Evolutionary conservation across 1,139 yeast species (phyloP), one percentile per base, ranked within the genome.

Genomic region (Hyphopichia burtonii): DNA sequence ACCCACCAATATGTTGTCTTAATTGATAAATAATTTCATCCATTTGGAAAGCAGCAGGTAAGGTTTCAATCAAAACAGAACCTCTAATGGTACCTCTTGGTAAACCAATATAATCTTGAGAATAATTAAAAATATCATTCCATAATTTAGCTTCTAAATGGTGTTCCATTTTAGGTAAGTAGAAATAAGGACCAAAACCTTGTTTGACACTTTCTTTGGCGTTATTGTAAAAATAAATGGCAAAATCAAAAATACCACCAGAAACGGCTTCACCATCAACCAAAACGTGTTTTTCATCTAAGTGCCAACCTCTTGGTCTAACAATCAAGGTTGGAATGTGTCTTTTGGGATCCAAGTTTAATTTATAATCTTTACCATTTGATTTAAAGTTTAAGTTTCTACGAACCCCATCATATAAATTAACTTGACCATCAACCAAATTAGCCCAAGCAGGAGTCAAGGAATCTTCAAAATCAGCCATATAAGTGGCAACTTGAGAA

Each of bases 391-490:
- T 68, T 57, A 85, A 74, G 58, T 82, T 76, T 56, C 82, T 77
- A 66, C 93, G 77, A 41, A 84, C 78, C 32, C 90, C 97, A 61
- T 93, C 98, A 68, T 82, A 90, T 58, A 93, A 74, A 67, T 93
- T 91, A 52, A 86, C 89, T 71, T 93, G 99, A 44, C 98, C 99
- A 43, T 74, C 79, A 47, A 87, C 81, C 74, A 88, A 78, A 67
- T 89, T 90, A 53, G 69, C 69, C 98, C 98, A 93, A 30, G 98
- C 91, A 53, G 99, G 99, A 28, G 97, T 84, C 55, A 90, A 83
- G 27, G 96, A 88, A 69, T 90, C 97, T 67, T 90, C 97, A 55
- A 90, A 87, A 69, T 90, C 98, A 37, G 94, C 84, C 97, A 90
- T 90, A 66, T 90, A 90, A 39, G 96, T 88, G 60, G 86, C 89